Conservation (phyloP, 2,329 filamentous ascomycete genomes). For the Neobulgaria alba region DNA sequence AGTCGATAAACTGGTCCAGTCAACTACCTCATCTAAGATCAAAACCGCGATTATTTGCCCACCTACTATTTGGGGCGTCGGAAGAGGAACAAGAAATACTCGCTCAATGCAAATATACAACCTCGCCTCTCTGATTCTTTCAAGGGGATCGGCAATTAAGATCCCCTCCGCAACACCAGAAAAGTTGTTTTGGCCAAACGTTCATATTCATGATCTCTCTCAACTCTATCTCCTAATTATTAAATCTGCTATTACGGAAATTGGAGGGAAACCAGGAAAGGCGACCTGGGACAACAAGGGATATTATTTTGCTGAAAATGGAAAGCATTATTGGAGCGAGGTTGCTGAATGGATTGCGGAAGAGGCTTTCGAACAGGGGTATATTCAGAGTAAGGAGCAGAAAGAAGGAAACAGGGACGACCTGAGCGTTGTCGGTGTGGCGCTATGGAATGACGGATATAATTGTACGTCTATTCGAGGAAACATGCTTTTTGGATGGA, state of each 20-base stretch:
- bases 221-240: conserved; percentile 43
- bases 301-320: conserved; percentile 61
- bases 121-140: conserved; percentile 39
- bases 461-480: not conserved
- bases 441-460: not conserved
- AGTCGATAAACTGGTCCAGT: conserved; percentile 57
- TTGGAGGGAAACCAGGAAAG: not conserved
- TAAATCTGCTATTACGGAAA: conserved; percentile 39
- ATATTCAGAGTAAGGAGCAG: not conserved
- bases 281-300: conserved; percentile 47
- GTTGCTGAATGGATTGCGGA: conserved; percentile 46
- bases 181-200: conserved; percentile 40
- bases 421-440: not conserved
- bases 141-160: conserved; percentile 39
- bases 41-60: conserved; percentile 55
- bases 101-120: conserved; percentile 46
- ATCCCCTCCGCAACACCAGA: conserved; percentile 34
- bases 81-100: conserved; percentile 46
- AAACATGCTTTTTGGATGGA: not conserved
- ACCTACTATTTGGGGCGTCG: conserved; percentile 51
- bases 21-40: conserved; percentile 33
- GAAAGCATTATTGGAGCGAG: conserved; percentile 55
- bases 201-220: conserved; percentile 51
- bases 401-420: not conserved
- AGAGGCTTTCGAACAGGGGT: conserved; percentile 44